A percentile compares a stretch with the other conserved stretches of the same genome.
These are phyloP conservation scores for Botrytis byssoidea DNA, from an alignment of 2,329 filamentous ascomycete species.

Conservation along the genomic window DNA sequence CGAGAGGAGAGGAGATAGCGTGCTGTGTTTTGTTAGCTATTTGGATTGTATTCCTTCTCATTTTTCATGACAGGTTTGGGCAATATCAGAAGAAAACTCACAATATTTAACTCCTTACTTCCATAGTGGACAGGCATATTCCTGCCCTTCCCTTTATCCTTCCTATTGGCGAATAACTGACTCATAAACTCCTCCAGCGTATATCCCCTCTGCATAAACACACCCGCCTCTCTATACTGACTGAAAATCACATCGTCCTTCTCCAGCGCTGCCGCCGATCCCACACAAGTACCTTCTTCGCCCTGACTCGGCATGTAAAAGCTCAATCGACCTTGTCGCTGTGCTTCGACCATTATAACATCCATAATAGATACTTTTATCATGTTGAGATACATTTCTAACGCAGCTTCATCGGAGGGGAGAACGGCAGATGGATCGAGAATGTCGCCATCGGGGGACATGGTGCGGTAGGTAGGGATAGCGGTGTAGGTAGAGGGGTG, in stretches of 20 bases:
- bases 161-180: constrained; percentile 84
- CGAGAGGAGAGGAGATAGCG: constrained; percentile 81
- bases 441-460: constrained; percentile 83
- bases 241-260: constrained; percentile 87
- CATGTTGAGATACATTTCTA: constrained; percentile 55
- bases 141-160: constrained; percentile 76
- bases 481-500: constrained; percentile 69
- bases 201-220: constrained; percentile 87
- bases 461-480: constrained; percentile 86
- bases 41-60: neutral
- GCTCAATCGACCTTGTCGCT: constrained; percentile 62
- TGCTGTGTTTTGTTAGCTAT: constrained; percentile 47
- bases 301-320: constrained; percentile 81
- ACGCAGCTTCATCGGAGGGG: constrained; percentile 38
- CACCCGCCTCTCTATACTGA: constrained; percentile 91
- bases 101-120: constrained; percentile 77
- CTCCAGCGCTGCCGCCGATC: constrained; percentile 79
- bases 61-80: neutral
- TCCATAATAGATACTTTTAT: constrained; percentile 81
- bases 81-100: constrained; percentile 44
- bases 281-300: constrained; percentile 82
- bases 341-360: constrained; percentile 95
- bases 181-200: constrained; percentile 89
- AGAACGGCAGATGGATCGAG: constrained; percentile 70
- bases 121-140: constrained; percentile 99